Percentiles rank a stretch among this genome's conserved stretches.
Evolutionary conservation across 176 grass and related monocot genomes (phyloP).

Genomic region (Bothriochloa decipiens): DNA sequence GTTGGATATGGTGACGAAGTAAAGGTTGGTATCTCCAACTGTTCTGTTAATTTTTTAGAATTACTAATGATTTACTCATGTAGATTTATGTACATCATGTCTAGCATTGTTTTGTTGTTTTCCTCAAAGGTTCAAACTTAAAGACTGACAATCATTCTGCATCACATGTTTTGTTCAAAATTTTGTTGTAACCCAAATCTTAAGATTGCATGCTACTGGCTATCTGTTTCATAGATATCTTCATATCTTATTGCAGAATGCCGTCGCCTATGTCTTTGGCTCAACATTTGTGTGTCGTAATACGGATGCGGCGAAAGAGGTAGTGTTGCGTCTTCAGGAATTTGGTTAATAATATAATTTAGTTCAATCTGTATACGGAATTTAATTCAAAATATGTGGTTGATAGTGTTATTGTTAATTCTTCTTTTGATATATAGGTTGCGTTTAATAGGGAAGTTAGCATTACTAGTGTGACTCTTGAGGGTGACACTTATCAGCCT

Average conservation of each 20-base stretch:
- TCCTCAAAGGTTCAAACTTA: neutral
- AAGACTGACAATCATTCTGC: neutral
- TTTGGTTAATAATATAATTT: constrained; percentile 21
- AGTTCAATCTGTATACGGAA: constrained; percentile 9
- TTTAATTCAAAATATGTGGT: constrained; percentile 17
- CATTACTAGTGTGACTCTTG: constrained; percentile 83
- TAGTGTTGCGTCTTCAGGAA: constrained; percentile 38
- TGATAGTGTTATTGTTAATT: constrained; percentile 32
- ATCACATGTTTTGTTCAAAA: constrained; percentile 8
- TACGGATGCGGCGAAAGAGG: constrained; percentile 87
- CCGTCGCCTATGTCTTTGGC: constrained; percentile 82
- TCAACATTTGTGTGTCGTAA: constrained; percentile 91
- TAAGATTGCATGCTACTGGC: neutral
- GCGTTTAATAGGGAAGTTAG: constrained; percentile 71
- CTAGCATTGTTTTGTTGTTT: neutral
- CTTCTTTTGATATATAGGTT: constrained; percentile 52
- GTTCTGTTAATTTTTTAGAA: constrained; percentile 10
- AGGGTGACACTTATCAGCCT: constrained; percentile 91
- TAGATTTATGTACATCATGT: constrained; percentile 7
- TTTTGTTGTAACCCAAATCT: constrained; percentile 12
- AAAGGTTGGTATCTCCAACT: constrained; percentile 58
- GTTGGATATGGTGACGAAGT: constrained; percentile 88
- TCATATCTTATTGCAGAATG: constrained; percentile 76
- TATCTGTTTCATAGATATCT: constrained; percentile 38
- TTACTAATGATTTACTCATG: constrained; percentile 1